These are phyloP conservation scores for Talaromyces adpressus DNA, from an alignment of 495 filamentous ascomycete genomes.

Conservation along the genomic window DNA sequence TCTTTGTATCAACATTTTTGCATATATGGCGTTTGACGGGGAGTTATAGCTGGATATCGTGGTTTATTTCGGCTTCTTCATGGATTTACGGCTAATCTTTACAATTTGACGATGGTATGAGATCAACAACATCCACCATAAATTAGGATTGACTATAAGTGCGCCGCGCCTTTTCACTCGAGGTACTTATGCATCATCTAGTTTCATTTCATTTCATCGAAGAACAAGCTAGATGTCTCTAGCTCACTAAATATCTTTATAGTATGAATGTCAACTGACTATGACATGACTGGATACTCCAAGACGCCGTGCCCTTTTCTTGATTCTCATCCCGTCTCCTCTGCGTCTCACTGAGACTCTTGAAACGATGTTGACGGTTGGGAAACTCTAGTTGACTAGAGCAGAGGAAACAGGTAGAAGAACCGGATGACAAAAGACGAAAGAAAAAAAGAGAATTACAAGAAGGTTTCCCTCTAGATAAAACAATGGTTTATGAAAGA, in stretches of 20 bases:
- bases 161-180: no score
- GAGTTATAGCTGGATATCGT: not conserved
- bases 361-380: not conserved
- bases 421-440: slow-evolving; percentile 3
- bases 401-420: slow-evolving; percentile 13
- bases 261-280: not conserved
- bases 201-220: slow-evolving; percentile 1
- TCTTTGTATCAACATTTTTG: not conserved
- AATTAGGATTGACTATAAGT: no score
- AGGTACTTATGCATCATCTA: not conserved
- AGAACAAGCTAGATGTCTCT: not conserved
- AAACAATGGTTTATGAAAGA: slow-evolving; percentile 14
- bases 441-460: slow-evolving; percentile 1
- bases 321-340: slow-evolving; percentile 7
- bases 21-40: not conserved
- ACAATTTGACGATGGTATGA: not conserved
- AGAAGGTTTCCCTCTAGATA: slow-evolving; percentile 3
- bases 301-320: slow-evolving; percentile 26
- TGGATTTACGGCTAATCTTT: not conserved
- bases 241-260: slow-evolving; percentile 6
- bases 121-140: not conserved
- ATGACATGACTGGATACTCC: slow-evolving; percentile 18
- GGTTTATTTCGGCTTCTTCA: not conserved
- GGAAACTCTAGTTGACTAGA: no score
- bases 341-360: not conserved